Conservation (phyloP, 1,139 yeast species). For the Debaryomyces sp. region DNA sequence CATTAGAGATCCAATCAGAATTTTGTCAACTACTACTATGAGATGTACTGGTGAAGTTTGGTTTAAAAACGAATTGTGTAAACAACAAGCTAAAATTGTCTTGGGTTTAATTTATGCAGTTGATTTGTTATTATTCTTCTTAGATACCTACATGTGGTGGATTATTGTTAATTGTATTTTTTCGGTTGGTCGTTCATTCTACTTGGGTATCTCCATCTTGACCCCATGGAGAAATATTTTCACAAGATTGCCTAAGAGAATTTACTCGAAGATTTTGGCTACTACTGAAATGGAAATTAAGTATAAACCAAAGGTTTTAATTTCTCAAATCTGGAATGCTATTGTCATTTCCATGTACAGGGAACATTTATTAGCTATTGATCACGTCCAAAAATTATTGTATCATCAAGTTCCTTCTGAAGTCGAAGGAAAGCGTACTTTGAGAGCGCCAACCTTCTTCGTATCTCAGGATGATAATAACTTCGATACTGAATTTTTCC, state of each 20-base stretch:
- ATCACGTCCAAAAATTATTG: conserved; percentile 94
- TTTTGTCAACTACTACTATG: conserved; percentile 48
- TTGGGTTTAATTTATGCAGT: conserved; percentile 91
- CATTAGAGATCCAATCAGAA: conserved; percentile 91
- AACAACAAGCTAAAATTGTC: conserved; percentile 83
- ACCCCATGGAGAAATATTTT: conserved; percentile 99
- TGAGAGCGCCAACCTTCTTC: conserved; percentile 98
- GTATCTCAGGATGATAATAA: conserved; percentile 97
- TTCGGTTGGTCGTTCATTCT: conserved; percentile 97
- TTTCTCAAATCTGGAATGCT: conserved; percentile 99
- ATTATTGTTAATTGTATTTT: conserved; percentile 91
- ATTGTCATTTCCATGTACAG: conserved; percentile 98
- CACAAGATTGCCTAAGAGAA: conserved; percentile 97
- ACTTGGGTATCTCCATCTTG: conserved; percentile 95
- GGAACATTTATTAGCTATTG: conserved; percentile 95
- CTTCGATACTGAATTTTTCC: conserved; percentile 94
- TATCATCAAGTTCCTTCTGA: conserved; percentile 98
- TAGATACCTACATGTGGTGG: conserved; percentile 99
- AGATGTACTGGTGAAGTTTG: conserved; percentile 83
- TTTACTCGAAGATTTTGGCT: conserved; percentile 94
- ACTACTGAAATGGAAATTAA: conserved; percentile 99
- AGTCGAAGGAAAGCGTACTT: conserved; percentile 95
- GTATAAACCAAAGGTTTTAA: conserved; percentile 96
- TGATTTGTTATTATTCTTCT: conserved; percentile 91
- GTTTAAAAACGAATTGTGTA: conserved; percentile 76